Evolutionary conservation across 1,284 basidiomycete species (phyloP), one percentile per base, ranked within the genome.

Genomic region (Rhodotorula sp.): DNA sequence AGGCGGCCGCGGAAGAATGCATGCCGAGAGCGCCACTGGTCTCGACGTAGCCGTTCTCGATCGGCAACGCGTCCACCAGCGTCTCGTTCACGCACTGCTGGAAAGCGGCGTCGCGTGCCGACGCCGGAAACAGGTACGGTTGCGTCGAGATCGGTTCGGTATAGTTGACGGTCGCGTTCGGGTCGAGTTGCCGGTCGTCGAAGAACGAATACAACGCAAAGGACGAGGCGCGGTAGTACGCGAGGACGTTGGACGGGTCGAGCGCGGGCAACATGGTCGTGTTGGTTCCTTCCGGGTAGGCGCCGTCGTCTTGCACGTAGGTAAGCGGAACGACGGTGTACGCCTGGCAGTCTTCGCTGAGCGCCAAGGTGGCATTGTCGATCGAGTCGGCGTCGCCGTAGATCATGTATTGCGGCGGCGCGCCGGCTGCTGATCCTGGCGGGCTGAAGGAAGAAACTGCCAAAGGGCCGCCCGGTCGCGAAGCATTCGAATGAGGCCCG

Each of bases 171-270:
- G 60, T 67, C 10, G 55, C 23, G 56, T 28, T 34, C 48, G 47
- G 61, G 21, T 38, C 8, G 21, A 21, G 5, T 18, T 23, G 19
- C 15, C 52, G 45, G 28, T 62, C 70, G 0, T 63, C 52, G 50
- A 69, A 72, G 52, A 59, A 69, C 4, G 67, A 45, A 34, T 64
- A 69, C 16, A 72, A 55, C 1, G 71, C 71, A 45, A 72, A 72
- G 5, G 67, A 69, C 6, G 71, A 72, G 0, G 57, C 12, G 38
- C 71, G 67, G 45, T 69, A 72, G 62, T 64, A 72, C 10, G 56
- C 5, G 0, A 34, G 15, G n/a, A 61, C 52, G 54, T 69, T 61
- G 5, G 10, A 5, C 10, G 71, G 71, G 23, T 68, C 28, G 54
- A 67, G 55, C 12, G 34, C 23, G 1, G 71, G 71, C 3, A 72